A percentile compares a stretch with the other conserved stretches of the same genome.
phyloP scores from a whole-genome alignment of 306 rosid species.

The Rosa persica region DNA sequence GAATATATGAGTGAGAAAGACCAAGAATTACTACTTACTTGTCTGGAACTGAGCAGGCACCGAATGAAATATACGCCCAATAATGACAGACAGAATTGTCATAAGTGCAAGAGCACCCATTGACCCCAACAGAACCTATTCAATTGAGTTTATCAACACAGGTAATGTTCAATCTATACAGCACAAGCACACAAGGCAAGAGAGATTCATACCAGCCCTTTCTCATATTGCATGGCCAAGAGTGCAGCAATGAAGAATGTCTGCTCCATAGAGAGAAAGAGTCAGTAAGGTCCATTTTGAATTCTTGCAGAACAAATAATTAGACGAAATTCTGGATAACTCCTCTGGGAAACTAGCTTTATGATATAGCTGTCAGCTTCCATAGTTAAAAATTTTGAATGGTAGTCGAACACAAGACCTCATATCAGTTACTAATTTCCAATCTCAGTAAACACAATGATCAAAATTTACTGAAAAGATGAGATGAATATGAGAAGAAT shows the following conservation, averaged over 20 bases:
- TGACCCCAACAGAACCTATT: conserved; percentile 89
- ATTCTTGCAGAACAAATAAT: conserved; percentile 17
- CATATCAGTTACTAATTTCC: not conserved
- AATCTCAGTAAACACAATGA: not conserved
- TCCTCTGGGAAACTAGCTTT: not conserved
- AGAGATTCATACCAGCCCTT: conserved; percentile 66
- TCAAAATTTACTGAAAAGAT: not conserved
- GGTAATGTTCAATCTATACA: not conserved
- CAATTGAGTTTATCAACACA: conserved; percentile 27
- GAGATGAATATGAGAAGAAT: not conserved
- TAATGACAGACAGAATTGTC: conserved; percentile 81
- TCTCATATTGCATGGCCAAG: conserved; percentile 93
- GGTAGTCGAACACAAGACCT: not conserved
- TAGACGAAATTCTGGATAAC: not conserved
- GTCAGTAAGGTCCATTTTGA: conserved; percentile 23
- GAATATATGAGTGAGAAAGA: conserved; percentile 22
- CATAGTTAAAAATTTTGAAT: not conserved
- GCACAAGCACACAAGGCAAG: not conserved
- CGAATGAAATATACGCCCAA: conserved; percentile 82
- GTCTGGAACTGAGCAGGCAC: conserved; percentile 99
- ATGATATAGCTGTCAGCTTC: not conserved
- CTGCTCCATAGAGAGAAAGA: conserved; percentile 46
- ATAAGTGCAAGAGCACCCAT: conserved; percentile 89
- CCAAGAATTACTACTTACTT: conserved; percentile 56
- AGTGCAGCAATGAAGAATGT: conserved; percentile 99